phyloP scores from a whole-genome alignment of 352 stramenopile genomes.

The Phytopythium chamaehyphon region DNA sequence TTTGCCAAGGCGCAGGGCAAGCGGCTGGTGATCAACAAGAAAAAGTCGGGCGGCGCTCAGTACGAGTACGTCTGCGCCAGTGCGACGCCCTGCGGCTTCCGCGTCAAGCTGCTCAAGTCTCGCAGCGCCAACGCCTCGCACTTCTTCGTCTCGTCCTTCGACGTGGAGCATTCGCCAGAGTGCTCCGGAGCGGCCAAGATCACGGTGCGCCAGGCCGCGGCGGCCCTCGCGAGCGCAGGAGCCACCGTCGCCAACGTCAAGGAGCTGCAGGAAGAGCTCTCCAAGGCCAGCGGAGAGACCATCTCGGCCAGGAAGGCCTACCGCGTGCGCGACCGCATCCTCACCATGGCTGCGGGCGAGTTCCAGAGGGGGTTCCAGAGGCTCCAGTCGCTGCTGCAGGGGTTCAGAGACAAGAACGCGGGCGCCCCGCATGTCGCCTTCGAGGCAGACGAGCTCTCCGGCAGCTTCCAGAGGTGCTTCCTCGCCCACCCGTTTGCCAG shows the following conservation, averaged over 20 bases:
- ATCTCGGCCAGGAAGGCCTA: constrained; percentile 31
- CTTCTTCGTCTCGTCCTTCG: constrained; percentile 35
- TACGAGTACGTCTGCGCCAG: constrained; percentile 36
- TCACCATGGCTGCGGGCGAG: constrained; percentile 21
- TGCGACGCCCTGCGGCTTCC: constrained; percentile 19
- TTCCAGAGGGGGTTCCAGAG: constrained; percentile 26
- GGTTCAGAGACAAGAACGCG: constrained; percentile 25
- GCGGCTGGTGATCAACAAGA: constrained; percentile 33
- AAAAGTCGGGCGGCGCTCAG: constrained; percentile 28
- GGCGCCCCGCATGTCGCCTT: constrained; percentile 19
- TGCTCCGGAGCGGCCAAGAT: constrained; percentile 23
- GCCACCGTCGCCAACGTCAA: constrained; percentile 23
- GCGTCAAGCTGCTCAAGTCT: constrained; percentile 34
- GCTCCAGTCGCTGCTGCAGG: constrained; percentile 22
- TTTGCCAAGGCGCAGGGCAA: constrained; percentile 37
- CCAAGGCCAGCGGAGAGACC: constrained; percentile 20
- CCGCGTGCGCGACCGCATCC: constrained; percentile 23
- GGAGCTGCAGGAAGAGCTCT: constrained; percentile 18
- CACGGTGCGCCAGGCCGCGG: constrained; percentile 28
- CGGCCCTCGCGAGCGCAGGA: constrained; percentile 7
- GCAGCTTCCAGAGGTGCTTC: constrained; percentile 23
- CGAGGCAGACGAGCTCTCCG: constrained; percentile 11
- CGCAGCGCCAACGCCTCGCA: constrained; percentile 28
- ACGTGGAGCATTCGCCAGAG: constrained; percentile 13
- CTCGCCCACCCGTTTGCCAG: constrained; percentile 21